Percentiles rank a stretch among this genome's conserved stretches.
Conservation (phyloP, 116 monocot species). For the Dioscorea cayenensis region DNA sequence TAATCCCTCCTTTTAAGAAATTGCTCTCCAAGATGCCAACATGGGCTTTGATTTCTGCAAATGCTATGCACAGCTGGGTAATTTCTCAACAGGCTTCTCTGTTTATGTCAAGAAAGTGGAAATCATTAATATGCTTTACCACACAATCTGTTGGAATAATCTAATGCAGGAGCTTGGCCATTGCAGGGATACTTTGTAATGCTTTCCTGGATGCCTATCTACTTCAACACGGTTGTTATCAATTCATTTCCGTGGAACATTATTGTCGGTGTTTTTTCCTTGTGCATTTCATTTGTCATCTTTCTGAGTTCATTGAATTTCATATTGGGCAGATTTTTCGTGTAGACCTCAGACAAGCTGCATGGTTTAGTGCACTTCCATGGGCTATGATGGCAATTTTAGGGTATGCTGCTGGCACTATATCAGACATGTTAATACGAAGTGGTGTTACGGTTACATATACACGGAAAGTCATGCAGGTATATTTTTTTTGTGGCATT, state of each 20-base stretch:
- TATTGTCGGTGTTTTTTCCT: not conserved
- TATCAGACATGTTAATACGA: slow-evolving; percentile 68
- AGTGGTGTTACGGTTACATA: slow-evolving; percentile 52
- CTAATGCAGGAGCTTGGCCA: not conserved
- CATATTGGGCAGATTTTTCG: slow-evolving; percentile 51
- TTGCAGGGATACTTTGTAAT: slow-evolving; percentile 91
- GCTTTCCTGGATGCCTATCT: slow-evolving; percentile 95
- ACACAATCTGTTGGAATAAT: not conserved
- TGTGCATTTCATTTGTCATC: not conserved
- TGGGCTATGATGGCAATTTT: slow-evolving; percentile 96
- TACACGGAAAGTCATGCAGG: slow-evolving; percentile 91
- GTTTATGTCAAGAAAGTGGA: not conserved
- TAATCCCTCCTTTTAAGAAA: slow-evolving; percentile 66
- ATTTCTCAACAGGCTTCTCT: slow-evolving; percentile 12
- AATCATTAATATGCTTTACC: not conserved
- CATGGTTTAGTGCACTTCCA: slow-evolving; percentile 94
- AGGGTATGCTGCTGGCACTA: slow-evolving; percentile 72
- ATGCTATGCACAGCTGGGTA: slow-evolving; percentile 98
- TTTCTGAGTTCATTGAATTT: not conserved
- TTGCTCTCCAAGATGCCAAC: slow-evolving; percentile 77
- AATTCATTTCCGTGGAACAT: not conserved
- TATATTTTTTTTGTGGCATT: slow-evolving; percentile 4
- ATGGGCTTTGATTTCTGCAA: slow-evolving; percentile 89
- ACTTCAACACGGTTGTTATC: slow-evolving; percentile 74
- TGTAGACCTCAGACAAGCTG: slow-evolving; percentile 85